Percentiles rank a stretch among this genome's conserved stretches.
phyloP scores from a whole-genome alignment of 1,139 yeast species.

The Saccharomyces hybrid region DNA sequence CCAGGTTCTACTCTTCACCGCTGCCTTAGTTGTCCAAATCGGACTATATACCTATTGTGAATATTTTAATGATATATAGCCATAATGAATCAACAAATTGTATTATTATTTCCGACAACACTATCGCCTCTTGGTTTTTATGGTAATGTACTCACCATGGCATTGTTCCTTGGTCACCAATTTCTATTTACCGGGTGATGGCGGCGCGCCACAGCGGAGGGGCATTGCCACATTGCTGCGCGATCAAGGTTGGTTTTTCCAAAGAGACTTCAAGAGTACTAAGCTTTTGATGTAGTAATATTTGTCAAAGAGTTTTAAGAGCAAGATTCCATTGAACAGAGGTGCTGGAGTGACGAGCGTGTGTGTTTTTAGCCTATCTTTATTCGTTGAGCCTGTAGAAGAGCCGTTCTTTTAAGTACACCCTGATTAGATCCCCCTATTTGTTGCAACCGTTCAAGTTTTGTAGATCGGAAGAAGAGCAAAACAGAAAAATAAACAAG shows the following conservation, averaged over 20 bases:
- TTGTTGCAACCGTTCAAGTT: neutral
- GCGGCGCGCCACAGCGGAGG: neutral
- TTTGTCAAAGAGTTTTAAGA: neutral
- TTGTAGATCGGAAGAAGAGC: neutral
- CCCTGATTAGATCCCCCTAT: neutral
- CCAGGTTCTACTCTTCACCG: neutral
- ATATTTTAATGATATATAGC: neutral
- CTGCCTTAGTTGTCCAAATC: neutral
- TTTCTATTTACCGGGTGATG: neutral
- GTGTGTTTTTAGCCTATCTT: neutral
- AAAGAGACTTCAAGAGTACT: neutral
- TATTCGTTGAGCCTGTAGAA: neutral
- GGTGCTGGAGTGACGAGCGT: neutral
- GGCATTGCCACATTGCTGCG: slow-evolving; percentile 1
- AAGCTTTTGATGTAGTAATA: neutral
- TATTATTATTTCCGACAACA: neutral
- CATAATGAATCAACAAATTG: neutral
- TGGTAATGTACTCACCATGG: neutral
- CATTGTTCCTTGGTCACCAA: neutral
- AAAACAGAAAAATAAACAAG: neutral
- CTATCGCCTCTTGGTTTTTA: neutral
- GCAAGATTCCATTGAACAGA: neutral
- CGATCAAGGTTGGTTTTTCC: slow-evolving; percentile 1
- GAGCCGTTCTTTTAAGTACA: neutral
- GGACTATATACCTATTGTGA: neutral